These are phyloP conservation scores for Paramecium sonneborni DNA, from an alignment of 73 alveolate genomes.

Conservation along the genomic window DNA sequence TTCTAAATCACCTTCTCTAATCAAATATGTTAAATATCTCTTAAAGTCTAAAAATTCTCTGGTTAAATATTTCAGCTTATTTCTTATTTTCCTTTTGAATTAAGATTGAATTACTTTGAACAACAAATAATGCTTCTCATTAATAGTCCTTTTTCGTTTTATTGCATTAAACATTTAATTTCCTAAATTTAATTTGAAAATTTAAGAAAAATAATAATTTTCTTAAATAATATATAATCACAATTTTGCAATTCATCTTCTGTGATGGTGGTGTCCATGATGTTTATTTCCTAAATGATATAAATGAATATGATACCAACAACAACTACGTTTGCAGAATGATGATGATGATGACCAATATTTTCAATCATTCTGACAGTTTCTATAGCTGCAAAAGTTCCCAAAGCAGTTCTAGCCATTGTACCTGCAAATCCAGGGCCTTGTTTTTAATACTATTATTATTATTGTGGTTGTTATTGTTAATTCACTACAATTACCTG, in stretches of 20 bases:
- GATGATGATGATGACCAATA: conserved; percentile 28
- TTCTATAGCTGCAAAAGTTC: conserved; percentile 33
- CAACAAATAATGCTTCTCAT: not conserved
- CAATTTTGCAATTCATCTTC: not conserved
- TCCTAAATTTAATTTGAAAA: too few species aligned
- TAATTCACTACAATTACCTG: not conserved
- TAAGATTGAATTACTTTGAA: not conserved
- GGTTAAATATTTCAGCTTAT: conserved; percentile 31
- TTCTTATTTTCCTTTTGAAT: not conserved
- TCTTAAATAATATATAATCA: not conserved
- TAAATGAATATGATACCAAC: not conserved
- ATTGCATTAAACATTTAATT: not conserved
- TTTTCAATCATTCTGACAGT: conserved; percentile 26
- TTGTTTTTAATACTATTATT: not conserved
- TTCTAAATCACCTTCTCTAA: conserved; percentile 1
- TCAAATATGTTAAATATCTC: conserved; percentile 8
- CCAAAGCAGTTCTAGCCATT: conserved; percentile 5
- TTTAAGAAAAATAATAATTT: not conserved
- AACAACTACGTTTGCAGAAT: not conserved
- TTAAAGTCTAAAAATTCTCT: conserved; percentile 19
- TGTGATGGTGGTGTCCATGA: not conserved
- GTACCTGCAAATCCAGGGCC: conserved; percentile 33
- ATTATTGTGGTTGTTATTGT: conserved; percentile 2
- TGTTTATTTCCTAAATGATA: not conserved
- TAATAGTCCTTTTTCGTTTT: not conserved